Base-by-base conservation (phyloP, 2,329 filamentous ascomycete genomes). In the Tolypocladium paradoxum region DNA sequence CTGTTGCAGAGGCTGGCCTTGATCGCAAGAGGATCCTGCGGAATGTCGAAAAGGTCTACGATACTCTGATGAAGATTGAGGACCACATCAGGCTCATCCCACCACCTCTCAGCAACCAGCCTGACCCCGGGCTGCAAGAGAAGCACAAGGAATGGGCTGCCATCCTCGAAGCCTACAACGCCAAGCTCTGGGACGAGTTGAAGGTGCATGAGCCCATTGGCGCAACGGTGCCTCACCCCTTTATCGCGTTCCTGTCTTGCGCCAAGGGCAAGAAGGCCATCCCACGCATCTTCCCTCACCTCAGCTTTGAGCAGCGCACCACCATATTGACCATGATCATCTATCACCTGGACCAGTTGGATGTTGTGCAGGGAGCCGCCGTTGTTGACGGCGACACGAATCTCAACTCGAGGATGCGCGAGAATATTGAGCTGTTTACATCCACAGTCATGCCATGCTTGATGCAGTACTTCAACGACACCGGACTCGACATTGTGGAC, bases 241-340 rank as follows among this genome's bases (percentile, higher is more conserved):
- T 99, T 71, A 96, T 99, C 61, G 89, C 91, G 48, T 92, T 99
- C 68, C 76, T 99, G 48, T 95, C 91, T 5, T 95, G 93, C 64
- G 83, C 85, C 60, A 99, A 99, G 75, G 93, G 93, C 64, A 97
- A 96, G 75, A 96, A 93, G 74, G 89, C 88, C 2, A 90, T 99
- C 56, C 90, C 90, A 49, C 89, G 93, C 53, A 88, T 97, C 51
- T 97, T 97, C 80, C 86, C 90, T 45, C 90, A 96, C 64, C 88
- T 96, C 51, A 87, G 88, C 58, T 87, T 91, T 57, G 88, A 96
- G 65, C 91, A 97, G 70, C 88, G 92, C 49, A 91, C 93, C 24
- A 97, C 91, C 1, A 90, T 97, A 57, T 77, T 99, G 57, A 99
- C 93, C 6, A 92, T 99, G 80, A 92, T 99, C 60, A 83, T 95